Percentiles rank a stretch among this genome's conserved stretches.
phyloP scores from a whole-genome alignment of 495 filamentous ascomycete genomes.

The Penicillium herquei region DNA sequence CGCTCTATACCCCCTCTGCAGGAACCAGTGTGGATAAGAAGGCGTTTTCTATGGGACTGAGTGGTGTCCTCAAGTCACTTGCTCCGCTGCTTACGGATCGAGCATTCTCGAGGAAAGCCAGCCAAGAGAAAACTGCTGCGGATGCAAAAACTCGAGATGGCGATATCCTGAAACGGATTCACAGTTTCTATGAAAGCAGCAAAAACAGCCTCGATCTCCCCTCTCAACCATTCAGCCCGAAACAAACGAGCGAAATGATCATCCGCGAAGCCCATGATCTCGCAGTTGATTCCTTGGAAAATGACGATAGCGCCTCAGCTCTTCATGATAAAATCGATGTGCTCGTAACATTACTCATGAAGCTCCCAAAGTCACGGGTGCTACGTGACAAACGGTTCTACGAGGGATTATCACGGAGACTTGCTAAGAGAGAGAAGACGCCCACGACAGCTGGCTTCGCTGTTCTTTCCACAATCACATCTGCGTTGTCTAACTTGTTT shows the following conservation, averaged over 20 bases:
- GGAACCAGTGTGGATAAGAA: slow-evolving; percentile 17
- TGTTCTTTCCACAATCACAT: slow-evolving; percentile 57
- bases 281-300: slow-evolving; percentile 40
- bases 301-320: slow-evolving; percentile 17
- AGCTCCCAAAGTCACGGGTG: slow-evolving; percentile 52
- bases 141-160: slow-evolving; percentile 24
- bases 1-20: slow-evolving; percentile 5
- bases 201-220: slow-evolving; percentile 44
- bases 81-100: slow-evolving; percentile 66
- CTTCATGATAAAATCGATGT: slow-evolving; percentile 45
- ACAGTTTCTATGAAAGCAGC: slow-evolving; percentile 58
- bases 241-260: slow-evolving; percentile 58
- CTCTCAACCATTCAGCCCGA: slow-evolving; percentile 56
- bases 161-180: slow-evolving; percentile 59
- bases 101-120: slow-evolving; percentile 55
- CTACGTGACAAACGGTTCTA: slow-evolving; percentile 56
- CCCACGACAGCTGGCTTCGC: slow-evolving; percentile 37
- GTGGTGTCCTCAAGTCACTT: slow-evolving; percentile 33
- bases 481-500: slow-evolving; percentile 61
- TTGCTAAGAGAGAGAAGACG: slow-evolving; percentile 20
- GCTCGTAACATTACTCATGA: slow-evolving; percentile 57
- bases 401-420: slow-evolving; percentile 47
- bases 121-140: slow-evolving; percentile 23
- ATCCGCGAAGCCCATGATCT: slow-evolving; percentile 59
- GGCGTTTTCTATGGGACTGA: slow-evolving; percentile 26